Evolutionary conservation across 495 filamentous ascomycete genomes (phyloP).

Genomic region (Staphylotrichum tortipilum): DNA sequence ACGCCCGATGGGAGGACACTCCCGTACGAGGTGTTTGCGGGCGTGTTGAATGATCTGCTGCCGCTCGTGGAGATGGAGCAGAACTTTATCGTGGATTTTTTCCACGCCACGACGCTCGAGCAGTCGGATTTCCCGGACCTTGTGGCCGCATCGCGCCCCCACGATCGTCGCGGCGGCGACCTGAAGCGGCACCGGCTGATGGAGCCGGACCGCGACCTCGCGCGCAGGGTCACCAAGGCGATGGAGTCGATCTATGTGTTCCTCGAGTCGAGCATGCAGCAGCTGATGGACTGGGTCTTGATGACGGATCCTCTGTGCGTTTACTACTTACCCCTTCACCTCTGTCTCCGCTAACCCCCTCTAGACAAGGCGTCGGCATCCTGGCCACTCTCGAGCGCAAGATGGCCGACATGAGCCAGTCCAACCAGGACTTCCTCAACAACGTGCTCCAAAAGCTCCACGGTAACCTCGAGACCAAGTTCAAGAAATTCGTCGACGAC

Average conservation of each 20-base stretch:
- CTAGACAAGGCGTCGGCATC: slow-evolving; percentile 79
- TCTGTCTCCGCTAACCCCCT: slow-evolving; percentile 3
- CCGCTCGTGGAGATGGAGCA: slow-evolving; percentile 81
- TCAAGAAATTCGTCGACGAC: slow-evolving; percentile 85
- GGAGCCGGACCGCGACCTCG: slow-evolving; percentile 77
- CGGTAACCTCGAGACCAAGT: slow-evolving; percentile 62
- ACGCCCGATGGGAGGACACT: slow-evolving; percentile 56
- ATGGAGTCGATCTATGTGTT: slow-evolving; percentile 85
- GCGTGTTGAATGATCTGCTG: slow-evolving; percentile 66
- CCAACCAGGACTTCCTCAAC: slow-evolving; percentile 84
- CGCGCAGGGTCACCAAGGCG: slow-evolving; percentile 63
- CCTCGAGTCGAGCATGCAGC: slow-evolving; percentile 69
- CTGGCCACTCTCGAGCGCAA: slow-evolving; percentile 70
- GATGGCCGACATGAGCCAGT: slow-evolving; percentile 68
- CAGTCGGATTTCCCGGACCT: slow-evolving; percentile 74
- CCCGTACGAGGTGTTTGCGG: slow-evolving; percentile 75
- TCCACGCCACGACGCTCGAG: slow-evolving; percentile 73
- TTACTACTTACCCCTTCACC: not conserved
- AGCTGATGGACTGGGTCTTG: slow-evolving; percentile 75
- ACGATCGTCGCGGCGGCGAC: slow-evolving; percentile 58
- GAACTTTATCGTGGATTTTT: slow-evolving; percentile 90
- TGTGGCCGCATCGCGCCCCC: slow-evolving; percentile 55
- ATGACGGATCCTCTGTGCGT: slow-evolving; percentile 71
- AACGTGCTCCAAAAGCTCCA: slow-evolving; percentile 72
- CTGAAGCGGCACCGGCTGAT: slow-evolving; percentile 61